Evolutionary conservation across 2,329 filamentous ascomycete genomes (phyloP), one percentile per base, ranked within the genome.

Genomic region (Fusarium anguioides): DNA sequence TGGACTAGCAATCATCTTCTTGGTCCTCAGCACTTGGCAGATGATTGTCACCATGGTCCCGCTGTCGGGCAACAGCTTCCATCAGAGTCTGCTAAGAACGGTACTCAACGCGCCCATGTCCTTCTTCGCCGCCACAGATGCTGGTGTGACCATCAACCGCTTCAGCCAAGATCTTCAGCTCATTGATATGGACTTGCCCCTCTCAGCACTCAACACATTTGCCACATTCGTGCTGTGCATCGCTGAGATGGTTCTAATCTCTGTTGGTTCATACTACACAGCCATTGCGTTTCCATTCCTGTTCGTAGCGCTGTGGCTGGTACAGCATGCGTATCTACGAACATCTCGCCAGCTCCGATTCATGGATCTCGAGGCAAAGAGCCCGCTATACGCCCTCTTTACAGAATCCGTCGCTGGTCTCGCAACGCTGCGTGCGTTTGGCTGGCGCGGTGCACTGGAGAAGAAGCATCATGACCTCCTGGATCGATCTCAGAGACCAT

Each of bases 311-410:
- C 14, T 74, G 27, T 74, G 62, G 52, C 23, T 60, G 1, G 58
- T 72, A 2, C 64, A 66, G 1, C 63, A 67, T 11, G 23, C 42
- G 1, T 61, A 86, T 62, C 76, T 86, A 0, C 77, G 82, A 3
- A 86, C 84, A 1, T 85, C 83, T 0, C 81, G 83, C 0, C 84
- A 86, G 67, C 70, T 86, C 7, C 79, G 85, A 8, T 79, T 84
- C 27, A 76, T 86, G 24, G 85, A 87, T 50, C 74, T 87, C 1
- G 84, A 87, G 66, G 77, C 80, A 21, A 82, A 82, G 63, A 78
- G 79, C 1, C 82, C 83, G 1, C 75, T 86, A 2, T 85, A 82
- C 57, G 79, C 82, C 1, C 81, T 85, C 18, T 84, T 85, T 60
- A 75, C 77, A 10, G 85, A 86, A 59, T 80, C 81, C 2, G 66